These are phyloP conservation scores for Gossypium arboreum DNA, from an alignment of 345 rosid genomes.

Conservation along the genomic window DNA sequence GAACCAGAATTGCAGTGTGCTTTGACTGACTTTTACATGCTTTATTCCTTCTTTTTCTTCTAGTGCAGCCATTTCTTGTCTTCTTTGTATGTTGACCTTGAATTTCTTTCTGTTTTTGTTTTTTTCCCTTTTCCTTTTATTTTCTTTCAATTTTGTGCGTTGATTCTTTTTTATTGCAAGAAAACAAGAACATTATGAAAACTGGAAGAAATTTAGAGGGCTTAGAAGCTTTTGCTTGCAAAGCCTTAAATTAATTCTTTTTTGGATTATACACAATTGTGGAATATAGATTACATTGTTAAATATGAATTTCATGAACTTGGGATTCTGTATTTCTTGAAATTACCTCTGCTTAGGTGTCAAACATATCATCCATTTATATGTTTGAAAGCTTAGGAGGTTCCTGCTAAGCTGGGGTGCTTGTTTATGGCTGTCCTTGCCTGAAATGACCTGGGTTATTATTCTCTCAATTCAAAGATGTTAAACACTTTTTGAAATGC, in stretches of 20 bases:
- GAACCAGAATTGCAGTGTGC: background rate
- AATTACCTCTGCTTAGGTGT: background rate
- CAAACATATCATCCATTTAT: background rate
- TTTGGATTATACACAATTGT: background rate
- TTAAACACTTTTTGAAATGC: background rate
- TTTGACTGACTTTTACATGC: background rate
- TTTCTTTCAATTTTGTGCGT: background rate
- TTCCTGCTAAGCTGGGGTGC: background rate
- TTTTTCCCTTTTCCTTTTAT: background rate
- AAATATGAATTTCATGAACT: background rate
- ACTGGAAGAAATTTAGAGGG: background rate
- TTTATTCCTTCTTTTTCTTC: background rate
- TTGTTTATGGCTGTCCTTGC: background rate
- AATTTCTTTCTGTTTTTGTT: background rate
- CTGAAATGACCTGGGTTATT: background rate
- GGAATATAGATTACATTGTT: background rate
- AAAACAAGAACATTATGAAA: background rate
- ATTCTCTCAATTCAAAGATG: background rate
- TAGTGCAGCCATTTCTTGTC: background rate
- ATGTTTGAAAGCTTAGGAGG: background rate
- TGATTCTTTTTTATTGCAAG: background rate
- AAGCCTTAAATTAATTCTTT: background rate
- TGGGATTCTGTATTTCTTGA: background rate
- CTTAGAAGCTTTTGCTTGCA: background rate
- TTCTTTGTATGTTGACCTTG: background rate